A percentile compares a stretch with the other conserved stretches of the same genome.
phyloP scores from a whole-genome alignment of 2,329 filamentous ascomycete species.

The Alternaria longipes region DNA sequence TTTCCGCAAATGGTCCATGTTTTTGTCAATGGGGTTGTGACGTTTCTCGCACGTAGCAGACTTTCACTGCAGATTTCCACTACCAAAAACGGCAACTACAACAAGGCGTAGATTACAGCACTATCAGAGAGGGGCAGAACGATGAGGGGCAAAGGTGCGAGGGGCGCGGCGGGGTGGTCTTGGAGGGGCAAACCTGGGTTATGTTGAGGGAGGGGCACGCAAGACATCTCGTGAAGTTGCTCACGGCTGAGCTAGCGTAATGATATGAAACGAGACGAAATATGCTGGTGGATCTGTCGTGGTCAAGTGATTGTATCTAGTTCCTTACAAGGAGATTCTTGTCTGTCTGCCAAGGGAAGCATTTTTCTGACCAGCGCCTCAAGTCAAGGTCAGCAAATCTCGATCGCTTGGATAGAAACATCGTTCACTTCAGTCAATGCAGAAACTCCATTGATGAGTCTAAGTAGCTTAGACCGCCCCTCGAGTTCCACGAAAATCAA shows the following conservation, averaged over 20 bases:
- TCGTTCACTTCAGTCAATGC: background rate
- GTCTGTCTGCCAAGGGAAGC: background rate
- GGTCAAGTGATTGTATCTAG: background rate
- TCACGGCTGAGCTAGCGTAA: background rate
- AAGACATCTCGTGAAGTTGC: background rate
- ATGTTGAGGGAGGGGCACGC: conserved; percentile 5
- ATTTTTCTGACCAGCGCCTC: background rate
- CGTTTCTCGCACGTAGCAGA: background rate
- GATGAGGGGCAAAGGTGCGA: conserved; percentile 18
- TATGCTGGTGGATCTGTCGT: background rate
- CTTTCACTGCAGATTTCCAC: background rate
- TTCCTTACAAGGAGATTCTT: background rate
- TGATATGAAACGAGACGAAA: background rate
- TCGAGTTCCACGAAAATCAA: background rate
- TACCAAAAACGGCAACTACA: background rate
- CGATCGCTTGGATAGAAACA: background rate
- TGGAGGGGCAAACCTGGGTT: conserved; percentile 17
- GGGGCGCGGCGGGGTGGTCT: conserved; percentile 19
- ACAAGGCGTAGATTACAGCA: conserved; percentile 16
- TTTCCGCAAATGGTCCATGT: background rate
- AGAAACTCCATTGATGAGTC: background rate
- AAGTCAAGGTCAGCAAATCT: background rate
- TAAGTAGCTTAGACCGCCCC: background rate
- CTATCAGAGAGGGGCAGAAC: conserved; percentile 32
- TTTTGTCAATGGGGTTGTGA: background rate